Base-by-base conservation (phyloP, 495 filamentous ascomycete species). In the Aspergillus mulundensis region DNA sequence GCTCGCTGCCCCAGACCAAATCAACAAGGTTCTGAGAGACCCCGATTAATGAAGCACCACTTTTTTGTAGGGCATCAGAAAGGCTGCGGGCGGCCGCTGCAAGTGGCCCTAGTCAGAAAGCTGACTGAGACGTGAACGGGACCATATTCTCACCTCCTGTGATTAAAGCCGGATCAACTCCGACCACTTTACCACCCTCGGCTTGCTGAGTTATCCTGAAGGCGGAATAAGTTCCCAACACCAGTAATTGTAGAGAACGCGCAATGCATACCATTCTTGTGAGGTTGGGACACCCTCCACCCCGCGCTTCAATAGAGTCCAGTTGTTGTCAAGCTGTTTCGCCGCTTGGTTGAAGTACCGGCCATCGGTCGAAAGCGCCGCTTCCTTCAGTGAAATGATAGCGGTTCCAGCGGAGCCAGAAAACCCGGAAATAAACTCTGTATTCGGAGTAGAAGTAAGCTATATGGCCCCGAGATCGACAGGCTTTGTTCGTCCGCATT, bases 321-420 rank as follows among this genome's bases (percentile, higher is more conserved):
- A 99, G 70, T 97, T 97, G 59, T 68, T 77, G 66, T 97, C 95
- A 34, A 99, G 82, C 70, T 99, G 93, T 63, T 94, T 88, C 43
- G 84, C 76, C 44, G 95, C 95, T 71, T 99, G 95, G 73, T 97
- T 97, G 78, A 97, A 97, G 72, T 99, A 99, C 41, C 95, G 87
- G 20, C 95, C 95, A 69, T 99, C 95, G 25, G 95, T 99, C 20
- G 93, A 88, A 38, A 99, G 76, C 18, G 91, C 89, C 1, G 95
- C 95, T 70, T 92, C 91, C 54, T 89, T 87, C 41, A 81, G 77
- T 18, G 91, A 95, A 45, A 99, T 77, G 46, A 97, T 86, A 23
- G 93, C 95, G 28, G 87, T 95, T 44, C 95, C 95, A 15, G 95
- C 92, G 30, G 95, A 99, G 23, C 95, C 95, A 50, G 89, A 89